phyloP scores from a whole-genome alignment of 1,139 yeast genomes.

The Torulaspora globosa region DNA sequence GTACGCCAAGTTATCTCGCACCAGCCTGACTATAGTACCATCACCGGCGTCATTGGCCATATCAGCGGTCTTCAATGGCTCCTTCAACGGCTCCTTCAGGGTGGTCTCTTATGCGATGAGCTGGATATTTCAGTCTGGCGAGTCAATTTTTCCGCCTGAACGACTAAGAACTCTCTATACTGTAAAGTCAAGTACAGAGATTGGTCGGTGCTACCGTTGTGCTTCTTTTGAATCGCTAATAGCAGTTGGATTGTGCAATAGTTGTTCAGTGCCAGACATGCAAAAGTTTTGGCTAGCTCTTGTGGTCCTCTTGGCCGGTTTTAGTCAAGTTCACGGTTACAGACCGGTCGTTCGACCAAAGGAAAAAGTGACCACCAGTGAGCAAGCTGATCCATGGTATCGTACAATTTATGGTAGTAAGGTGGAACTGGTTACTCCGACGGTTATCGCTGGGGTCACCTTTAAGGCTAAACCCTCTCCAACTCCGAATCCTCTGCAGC shows the following conservation, averaged over 20 bases:
- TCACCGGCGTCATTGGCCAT: slow-evolving; percentile 9
- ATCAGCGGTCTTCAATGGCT: not conserved
- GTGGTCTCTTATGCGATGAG: not conserved
- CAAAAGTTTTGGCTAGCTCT: slow-evolving; percentile 6
- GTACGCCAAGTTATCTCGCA: slow-evolving; percentile 45
- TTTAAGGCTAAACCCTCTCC: slow-evolving; percentile 63
- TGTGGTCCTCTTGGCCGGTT: slow-evolving; percentile 8
- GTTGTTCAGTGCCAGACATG: not conserved
- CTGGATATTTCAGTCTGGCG: not conserved
- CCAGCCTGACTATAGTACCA: slow-evolving; percentile 25
- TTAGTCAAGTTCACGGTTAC: slow-evolving; percentile 22
- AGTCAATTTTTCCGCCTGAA: slow-evolving; percentile 5
- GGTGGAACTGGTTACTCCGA: slow-evolving; percentile 69
- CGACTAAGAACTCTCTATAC: not conserved
- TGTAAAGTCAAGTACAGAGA: not conserved
- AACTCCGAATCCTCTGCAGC: slow-evolving; percentile 63
- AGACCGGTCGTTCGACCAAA: slow-evolving; percentile 32
- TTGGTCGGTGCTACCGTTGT: not conserved
- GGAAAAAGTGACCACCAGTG: slow-evolving; percentile 36
- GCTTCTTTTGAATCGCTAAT: not conserved
- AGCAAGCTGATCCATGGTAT: slow-evolving; percentile 61
- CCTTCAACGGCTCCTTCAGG: not conserved
- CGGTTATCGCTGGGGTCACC: slow-evolving; percentile 77
- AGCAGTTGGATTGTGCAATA: not conserved
- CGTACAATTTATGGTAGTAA: slow-evolving; percentile 60